Evolutionary conservation across 1,284 basidiomycete genomes (phyloP).

Genomic region (Agroathelia rolfsii): DNA sequence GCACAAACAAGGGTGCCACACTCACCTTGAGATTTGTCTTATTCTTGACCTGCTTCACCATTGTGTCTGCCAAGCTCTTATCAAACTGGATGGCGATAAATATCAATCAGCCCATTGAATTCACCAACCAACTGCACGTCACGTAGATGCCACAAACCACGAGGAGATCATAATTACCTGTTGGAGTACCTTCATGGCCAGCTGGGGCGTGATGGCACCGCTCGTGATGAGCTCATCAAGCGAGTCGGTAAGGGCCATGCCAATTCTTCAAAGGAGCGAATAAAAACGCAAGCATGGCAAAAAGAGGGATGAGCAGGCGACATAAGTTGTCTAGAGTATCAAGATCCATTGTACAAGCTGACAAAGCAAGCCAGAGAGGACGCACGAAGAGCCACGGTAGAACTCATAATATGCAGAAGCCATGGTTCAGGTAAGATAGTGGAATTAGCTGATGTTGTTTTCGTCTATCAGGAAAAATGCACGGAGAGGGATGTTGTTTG

Average conservation of each 20-base stretch:
- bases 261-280: constrained; percentile 56
- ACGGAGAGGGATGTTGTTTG: too few species aligned
- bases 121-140: not conserved
- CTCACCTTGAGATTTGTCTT: constrained; percentile 85
- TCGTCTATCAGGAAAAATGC: too few species aligned
- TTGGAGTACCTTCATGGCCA: constrained; percentile 94
- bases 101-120: constrained; percentile 7
- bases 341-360: not conserved
- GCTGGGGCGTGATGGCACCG: constrained; percentile 92
- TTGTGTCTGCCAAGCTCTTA: constrained; percentile 84
- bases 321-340: not conserved
- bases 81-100: constrained; percentile 60
- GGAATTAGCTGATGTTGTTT: too few species aligned
- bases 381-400: constrained; percentile 81
- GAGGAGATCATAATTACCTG: constrained; percentile 57
- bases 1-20: constrained; percentile 5
- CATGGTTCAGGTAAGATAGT: constrained; percentile 41
- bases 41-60: constrained; percentile 85
- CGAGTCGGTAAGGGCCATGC: constrained; percentile 96
- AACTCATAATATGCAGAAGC: constrained; percentile 85
- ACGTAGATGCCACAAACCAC: constrained; percentile 1
- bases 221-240: constrained; percentile 97
- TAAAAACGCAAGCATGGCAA: not conserved
- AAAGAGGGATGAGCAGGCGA: constrained; percentile 1
- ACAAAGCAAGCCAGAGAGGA: constrained; percentile 15